phyloP scores from a whole-genome alignment of 1,284 basidiomycete genomes.

The Ceratobasidium sp. region DNA sequence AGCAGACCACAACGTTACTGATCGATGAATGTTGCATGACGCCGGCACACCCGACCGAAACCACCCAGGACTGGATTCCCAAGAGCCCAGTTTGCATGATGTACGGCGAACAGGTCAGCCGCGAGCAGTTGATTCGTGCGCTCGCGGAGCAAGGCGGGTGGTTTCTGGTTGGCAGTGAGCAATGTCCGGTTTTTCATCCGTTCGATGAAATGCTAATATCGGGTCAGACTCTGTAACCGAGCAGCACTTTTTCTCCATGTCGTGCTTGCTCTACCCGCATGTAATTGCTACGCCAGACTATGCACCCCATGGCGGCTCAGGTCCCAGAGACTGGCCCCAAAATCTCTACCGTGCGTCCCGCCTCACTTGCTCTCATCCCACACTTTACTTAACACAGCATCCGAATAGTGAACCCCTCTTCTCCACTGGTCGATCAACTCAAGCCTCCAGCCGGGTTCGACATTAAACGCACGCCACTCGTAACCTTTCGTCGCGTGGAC shows the following conservation, averaged over 20 bases:
- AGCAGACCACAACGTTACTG: too few relatives aligned
- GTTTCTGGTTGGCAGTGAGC: conserved; percentile 66
- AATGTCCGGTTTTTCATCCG: too few relatives aligned
- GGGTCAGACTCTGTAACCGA: conserved; percentile 67
- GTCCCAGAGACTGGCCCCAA: conserved; percentile 66
- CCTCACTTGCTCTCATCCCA: not conserved
- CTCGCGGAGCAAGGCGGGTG: conserved; percentile 73
- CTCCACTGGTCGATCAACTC: conserved; percentile 56
- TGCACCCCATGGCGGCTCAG: conserved; percentile 59
- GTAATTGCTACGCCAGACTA: conserved; percentile 69
- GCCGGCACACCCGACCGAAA: too few relatives aligned
- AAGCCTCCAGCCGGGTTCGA: conserved; percentile 61
- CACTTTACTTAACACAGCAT: not conserved
- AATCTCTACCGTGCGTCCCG: conserved; percentile 56
- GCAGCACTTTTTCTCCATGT: conserved; percentile 73
- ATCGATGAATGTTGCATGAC: too few relatives aligned
- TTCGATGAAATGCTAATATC: not conserved
- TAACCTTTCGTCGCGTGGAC: conserved; percentile 69
- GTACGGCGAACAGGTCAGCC: conserved; percentile 50
- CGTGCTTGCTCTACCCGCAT: conserved; percentile 68
- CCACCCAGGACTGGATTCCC: conserved; percentile 63
- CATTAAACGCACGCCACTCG: conserved; percentile 63
- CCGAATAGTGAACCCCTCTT: conserved; percentile 55
- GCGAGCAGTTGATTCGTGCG: conserved; percentile 57
- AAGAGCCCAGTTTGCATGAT: conserved; percentile 53